phyloP scores from a whole-genome alignment of 805 yeast genomes.

The Teunomyces atbi region DNA sequence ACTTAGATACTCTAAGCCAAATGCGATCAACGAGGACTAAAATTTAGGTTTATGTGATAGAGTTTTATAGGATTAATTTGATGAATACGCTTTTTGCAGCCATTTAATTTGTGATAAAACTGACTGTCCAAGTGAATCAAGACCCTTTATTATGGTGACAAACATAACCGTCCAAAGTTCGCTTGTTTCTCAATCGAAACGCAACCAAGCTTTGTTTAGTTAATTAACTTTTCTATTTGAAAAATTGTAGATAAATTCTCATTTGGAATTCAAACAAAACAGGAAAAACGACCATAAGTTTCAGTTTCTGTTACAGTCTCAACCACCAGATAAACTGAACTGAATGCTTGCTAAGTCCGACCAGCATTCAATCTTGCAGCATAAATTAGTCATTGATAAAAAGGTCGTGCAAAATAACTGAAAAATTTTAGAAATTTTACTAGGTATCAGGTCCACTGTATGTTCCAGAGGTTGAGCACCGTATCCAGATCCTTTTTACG shows the following conservation, averaged over 20 bases:
- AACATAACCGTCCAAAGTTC: no score
- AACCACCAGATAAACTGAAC: no score
- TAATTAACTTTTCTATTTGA: no score
- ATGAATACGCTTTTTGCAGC: background rate
- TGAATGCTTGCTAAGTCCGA: background rate
- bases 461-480: slow-evolving; percentile 15
- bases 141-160: no score
- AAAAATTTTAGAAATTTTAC: background rate
- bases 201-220: no score
- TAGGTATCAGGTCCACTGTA: slow-evolving; percentile 1
- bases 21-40: slow-evolving; percentile 41
- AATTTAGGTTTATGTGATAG: slow-evolving; percentile 1
- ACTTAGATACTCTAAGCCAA: slow-evolving; percentile 37
- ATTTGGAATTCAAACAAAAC: no score
- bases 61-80: background rate
- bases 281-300: no score
- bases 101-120: no score
- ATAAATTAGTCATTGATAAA: background rate
- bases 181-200: no score
- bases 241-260: no score
- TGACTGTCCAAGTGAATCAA: no score
- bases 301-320: no score
- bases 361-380: background rate
- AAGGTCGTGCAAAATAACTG: slow-evolving; percentile 3
- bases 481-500: slow-evolving; percentile 6